Base-by-base conservation (phyloP, 345 rosid genomes). In the Euclidium syriacum region DNA sequence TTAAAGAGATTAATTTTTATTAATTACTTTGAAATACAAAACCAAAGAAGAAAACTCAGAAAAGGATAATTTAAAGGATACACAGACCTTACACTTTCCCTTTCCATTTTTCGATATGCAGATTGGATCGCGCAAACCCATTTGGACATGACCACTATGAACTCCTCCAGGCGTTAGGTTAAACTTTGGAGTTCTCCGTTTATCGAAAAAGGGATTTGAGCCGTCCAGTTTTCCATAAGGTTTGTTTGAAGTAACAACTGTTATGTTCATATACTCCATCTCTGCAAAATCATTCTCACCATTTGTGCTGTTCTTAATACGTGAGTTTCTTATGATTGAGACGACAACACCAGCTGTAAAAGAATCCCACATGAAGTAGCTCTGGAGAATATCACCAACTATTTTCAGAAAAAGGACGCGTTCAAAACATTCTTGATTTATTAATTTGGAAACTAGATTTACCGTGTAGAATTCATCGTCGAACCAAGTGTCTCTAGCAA, bases 281-380 rank as follows among this genome's bases (percentile, higher is more conserved):
- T 78, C 94, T 0, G 95, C 87, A 56, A 85, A 89, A 44, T 92
- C 89, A 40, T 89, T 89, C 73, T 83, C 85, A 23, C 84, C 76
- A 32, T 49, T 48, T 0, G 8, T 38, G 23, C 20, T 70, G 8
- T 46, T 62, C 16, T 62, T 62, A 9, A 62, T 76, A 19, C 42
- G 47, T 19, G 67, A 67, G 35, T 79, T 83, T 2, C 73, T 67
- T 91, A 92, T 85, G 50, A 72, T 81, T 29, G 98, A 89, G 48
- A 80, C 80, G 10, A 91, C 98, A 4, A 92, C 91, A 33, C 96
- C 95, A 3, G 86, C 73, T 36, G 83, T 73, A 48, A 92, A 92
- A 10, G 98, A 86, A 46, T 89, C 96, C 98, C 98, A 92, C 98
- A 92, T 88, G 83, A 76, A 89, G 65, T 76, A 86, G 77, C 86